These are phyloP conservation scores for Ophiorrhiza pumila DNA, from an alignment of 257 asterid genomes.

Conservation along the genomic window DNA sequence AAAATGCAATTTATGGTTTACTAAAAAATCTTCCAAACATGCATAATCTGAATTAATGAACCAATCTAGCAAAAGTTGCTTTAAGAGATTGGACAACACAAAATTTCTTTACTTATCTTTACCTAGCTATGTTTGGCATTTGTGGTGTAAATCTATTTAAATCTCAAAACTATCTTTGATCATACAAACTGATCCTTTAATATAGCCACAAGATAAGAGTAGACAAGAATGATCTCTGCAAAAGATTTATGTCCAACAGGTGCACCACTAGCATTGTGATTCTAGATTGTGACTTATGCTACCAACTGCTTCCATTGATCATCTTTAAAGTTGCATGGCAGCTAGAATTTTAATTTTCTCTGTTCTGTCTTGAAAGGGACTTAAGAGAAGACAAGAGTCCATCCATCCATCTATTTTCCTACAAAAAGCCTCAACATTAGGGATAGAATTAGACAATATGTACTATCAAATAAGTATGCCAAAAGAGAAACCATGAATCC, in stretches of 20 bases:
- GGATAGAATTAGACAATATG: background rate
- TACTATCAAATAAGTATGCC: background rate
- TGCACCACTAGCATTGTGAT: constrained; percentile 15
- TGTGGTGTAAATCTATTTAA: constrained; percentile 5
- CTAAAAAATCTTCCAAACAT: too few relatives aligned
- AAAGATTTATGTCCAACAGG: constrained; percentile 12
- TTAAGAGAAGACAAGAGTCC: background rate
- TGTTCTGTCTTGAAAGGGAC: constrained; percentile 2
- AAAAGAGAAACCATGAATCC: constrained; percentile 13
- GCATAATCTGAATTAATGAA: too few relatives aligned
- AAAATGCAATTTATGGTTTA: too few relatives aligned
- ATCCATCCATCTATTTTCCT: background rate
- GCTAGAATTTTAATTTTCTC: background rate
- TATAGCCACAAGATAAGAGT: background rate
- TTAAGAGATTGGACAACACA: constrained; percentile 21
- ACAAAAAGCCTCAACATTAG: constrained; percentile 4
- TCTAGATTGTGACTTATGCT: constrained; percentile 23
- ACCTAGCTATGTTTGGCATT: background rate
- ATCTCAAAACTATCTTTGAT: background rate
- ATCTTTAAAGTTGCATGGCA: background rate
- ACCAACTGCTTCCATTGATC: constrained; percentile 2
- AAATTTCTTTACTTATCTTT: background rate
- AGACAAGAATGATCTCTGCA: constrained; percentile 9
- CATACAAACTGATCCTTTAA: constrained; percentile 3
- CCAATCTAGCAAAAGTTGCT: constrained; percentile 5